Evolutionary conservation across 441 rosid species (phyloP).

Genomic region (Omphalea diandra): DNA sequence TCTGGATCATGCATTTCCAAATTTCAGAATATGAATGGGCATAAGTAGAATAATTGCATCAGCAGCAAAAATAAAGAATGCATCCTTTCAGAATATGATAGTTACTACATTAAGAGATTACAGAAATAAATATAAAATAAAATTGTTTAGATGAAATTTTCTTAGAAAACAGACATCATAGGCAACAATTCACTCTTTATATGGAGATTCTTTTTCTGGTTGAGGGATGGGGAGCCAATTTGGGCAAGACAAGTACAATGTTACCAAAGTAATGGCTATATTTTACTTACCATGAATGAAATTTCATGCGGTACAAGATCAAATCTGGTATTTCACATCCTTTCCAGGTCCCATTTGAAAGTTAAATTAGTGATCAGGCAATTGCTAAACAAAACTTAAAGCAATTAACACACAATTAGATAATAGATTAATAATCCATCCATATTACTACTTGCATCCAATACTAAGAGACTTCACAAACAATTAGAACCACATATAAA

Average conservation of each 20-base stretch:
- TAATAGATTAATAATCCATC: no score
- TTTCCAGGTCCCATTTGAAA: not conserved
- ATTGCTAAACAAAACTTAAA: not conserved
- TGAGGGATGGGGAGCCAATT: not conserved
- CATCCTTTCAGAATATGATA: not conserved
- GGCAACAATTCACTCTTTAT: no score
- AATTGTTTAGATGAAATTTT: no score
- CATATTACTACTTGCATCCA: not conserved
- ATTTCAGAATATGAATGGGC: not conserved
- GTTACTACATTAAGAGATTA: not conserved
- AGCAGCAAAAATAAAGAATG: not conserved
- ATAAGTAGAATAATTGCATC: not conserved
- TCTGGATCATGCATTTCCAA: slow-evolving; percentile 2
- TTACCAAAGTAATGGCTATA: no score
- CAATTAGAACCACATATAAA: not conserved
- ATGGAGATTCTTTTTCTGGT: no score
- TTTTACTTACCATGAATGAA: not conserved
- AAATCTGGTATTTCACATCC: not conserved
- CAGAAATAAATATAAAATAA: no score
- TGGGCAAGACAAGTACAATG: not conserved
- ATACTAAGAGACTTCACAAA: not conserved
- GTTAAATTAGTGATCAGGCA: not conserved
- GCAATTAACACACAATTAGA: not conserved
- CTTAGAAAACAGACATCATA: no score
- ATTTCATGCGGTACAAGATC: not conserved